Conservation (phyloP, 495 filamentous ascomycete genomes). For the Tuber magnatum region DNA sequence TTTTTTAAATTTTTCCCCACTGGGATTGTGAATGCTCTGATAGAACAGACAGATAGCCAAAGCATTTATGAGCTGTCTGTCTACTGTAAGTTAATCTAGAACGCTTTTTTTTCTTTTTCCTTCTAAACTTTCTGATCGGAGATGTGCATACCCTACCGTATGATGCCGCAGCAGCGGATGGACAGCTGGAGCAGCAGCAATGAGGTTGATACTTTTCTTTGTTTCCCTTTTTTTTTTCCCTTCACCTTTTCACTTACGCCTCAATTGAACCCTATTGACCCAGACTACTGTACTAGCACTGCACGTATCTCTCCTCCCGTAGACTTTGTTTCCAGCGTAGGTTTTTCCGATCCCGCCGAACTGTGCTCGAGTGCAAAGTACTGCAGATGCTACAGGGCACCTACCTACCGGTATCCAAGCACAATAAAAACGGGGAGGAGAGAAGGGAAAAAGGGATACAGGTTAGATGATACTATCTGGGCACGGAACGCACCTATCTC, state of each 20-base stretch:
- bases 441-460: background rate
- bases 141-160: slow-evolving; percentile 2
- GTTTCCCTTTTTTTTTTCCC: background rate
- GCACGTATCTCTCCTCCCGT: background rate
- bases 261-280: background rate
- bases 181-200: background rate
- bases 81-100: background rate
- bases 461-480: background rate
- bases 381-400: background rate
- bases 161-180: background rate
- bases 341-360: background rate
- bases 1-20: background rate
- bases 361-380: background rate
- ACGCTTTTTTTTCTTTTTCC: background rate
- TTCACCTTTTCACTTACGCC: background rate
- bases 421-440: background rate
- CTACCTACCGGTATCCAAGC: background rate
- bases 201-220: slow-evolving; percentile 5
- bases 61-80: background rate
- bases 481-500: background rate
- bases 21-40: background rate
- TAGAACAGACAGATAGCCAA: background rate
- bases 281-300: background rate
- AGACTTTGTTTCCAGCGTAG: background rate
- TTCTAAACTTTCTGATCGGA: background rate